These are phyloP conservation scores for Phytophthora constricta DNA, from an alignment of 352 stramenopile species.

Conservation along the genomic window DNA sequence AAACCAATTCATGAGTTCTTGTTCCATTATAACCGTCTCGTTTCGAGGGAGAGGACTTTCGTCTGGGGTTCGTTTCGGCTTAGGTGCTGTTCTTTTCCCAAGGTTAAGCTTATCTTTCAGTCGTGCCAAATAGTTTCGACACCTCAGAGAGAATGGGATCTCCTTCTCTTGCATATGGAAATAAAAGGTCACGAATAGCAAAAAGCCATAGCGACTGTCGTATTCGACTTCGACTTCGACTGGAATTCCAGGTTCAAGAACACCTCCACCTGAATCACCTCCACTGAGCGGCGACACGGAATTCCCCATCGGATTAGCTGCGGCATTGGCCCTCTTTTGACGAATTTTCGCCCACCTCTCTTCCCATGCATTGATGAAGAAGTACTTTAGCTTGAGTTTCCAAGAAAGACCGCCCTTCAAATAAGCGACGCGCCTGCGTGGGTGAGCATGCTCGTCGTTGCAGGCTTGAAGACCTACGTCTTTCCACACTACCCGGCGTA, in stretches of 20 bases:
- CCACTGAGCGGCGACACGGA: slow-evolving; percentile 26
- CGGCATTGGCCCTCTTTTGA: background rate
- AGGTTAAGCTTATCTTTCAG: slow-evolving; percentile 27
- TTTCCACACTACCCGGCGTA: slow-evolving; percentile 61
- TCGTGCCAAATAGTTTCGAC: background rate
- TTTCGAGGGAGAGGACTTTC: slow-evolving; percentile 17
- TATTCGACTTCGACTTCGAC: slow-evolving; percentile 85
- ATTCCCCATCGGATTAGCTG: slow-evolving; percentile 24
- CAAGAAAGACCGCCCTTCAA: slow-evolving; percentile 25
- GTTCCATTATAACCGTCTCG: slow-evolving; percentile 44
- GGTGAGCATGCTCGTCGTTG: slow-evolving; percentile 30
- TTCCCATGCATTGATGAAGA: slow-evolving; percentile 14
- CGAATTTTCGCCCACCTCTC: slow-evolving; percentile 20
- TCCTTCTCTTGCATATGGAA: slow-evolving; percentile 44
- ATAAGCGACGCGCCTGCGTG: slow-evolving; percentile 19
- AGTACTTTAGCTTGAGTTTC: slow-evolving; percentile 40
- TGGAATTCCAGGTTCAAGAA: slow-evolving; percentile 40
- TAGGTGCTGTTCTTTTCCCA: slow-evolving; percentile 16
- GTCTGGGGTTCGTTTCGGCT: slow-evolving; percentile 4
- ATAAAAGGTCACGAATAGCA: slow-evolving; percentile 62
- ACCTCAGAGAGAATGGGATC: slow-evolving; percentile 7
- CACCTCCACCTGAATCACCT: slow-evolving; percentile 5
- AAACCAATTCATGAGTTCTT: slow-evolving; percentile 63
- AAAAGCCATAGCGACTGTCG: slow-evolving; percentile 57
- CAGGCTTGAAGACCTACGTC: slow-evolving; percentile 40